Conservation (phyloP, 2,329 filamentous ascomycete genomes). For the Aspergillus texensis region DNA sequence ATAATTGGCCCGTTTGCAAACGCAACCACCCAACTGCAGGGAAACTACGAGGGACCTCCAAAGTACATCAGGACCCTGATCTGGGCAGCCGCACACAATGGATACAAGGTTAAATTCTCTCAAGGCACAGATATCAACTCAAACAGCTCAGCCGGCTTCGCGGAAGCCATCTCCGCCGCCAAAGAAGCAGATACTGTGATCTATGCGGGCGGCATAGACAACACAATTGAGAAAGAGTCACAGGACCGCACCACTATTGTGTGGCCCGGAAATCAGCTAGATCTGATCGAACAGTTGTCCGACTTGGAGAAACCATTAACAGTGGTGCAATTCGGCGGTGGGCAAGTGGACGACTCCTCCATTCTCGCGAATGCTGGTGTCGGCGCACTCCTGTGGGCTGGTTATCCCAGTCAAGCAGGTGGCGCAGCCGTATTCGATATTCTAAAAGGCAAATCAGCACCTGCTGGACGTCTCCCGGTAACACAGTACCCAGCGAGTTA, state of each 20-base stretch:
- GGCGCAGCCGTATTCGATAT: conserved; percentile 42
- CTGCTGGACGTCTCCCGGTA: conserved; percentile 40
- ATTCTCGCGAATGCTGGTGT: conserved; percentile 36
- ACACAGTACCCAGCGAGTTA: conserved; percentile 43
- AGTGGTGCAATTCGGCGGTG: conserved; percentile 39
- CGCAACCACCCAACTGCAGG: conserved; percentile 57
- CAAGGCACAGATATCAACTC: conserved; percentile 23
- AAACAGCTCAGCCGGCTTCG: conserved; percentile 28
- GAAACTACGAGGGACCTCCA: conserved; percentile 58
- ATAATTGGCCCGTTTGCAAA: conserved; percentile 61
- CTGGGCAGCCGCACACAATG: conserved; percentile 49
- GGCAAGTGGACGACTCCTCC: conserved; percentile 40
- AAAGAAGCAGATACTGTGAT: conserved; percentile 33
- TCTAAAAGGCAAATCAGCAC: conserved; percentile 35
- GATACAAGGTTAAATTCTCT: conserved; percentile 48
- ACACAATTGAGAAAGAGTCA: conserved; percentile 35
- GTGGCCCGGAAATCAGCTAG: conserved; percentile 39
- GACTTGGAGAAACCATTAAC: conserved; percentile 34
- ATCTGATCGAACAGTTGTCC: conserved; percentile 35
- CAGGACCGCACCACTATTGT: conserved; percentile 37
- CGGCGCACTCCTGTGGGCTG: conserved; percentile 40
- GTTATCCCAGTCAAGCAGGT: conserved; percentile 44
- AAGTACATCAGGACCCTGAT: conserved; percentile 36
- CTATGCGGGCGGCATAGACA: conserved; percentile 37
- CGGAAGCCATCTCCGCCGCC: conserved; percentile 29